Evolutionary conservation across 225 moss, liverwort and hornwort genomes (phyloP), one percentile per base, ranked within the genome.

Genomic region (Bryum argenteum): DNA sequence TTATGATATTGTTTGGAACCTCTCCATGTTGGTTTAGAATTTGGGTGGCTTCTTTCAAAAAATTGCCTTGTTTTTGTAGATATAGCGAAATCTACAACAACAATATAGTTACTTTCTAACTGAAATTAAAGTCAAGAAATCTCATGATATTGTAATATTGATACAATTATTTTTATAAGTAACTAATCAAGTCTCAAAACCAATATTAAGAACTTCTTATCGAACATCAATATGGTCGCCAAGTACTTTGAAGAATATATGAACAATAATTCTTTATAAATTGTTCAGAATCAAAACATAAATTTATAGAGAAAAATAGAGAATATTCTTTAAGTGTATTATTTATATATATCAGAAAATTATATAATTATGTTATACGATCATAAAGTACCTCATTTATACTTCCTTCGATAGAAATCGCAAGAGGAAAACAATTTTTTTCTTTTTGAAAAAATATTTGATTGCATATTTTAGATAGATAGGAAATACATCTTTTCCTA

Each of bases 31-130:
- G 17, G 15, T 79, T 1, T 41, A 79, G 16, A 10, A 69, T 17
- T 58, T 63, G 40, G 5, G 19, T 69, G 28, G 57, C 73, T 47
- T 58, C 73, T 63, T 79, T 74, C 6, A 74, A 69, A 3, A 74
- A 79, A 1, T 8, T 40, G 0, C 28, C 11, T 74, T 79, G 69
- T 8, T 57, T 79, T 79, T 63, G 63, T 63, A 79, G 8, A 19
- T 57, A 50, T 2, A 56, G 0, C 55, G 24, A 51, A 15, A 39
- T 69, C 57, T 73, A 14, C 48, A 48, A 14, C 8, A 16, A 20
- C 38, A 3, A 1, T 2, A 1, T 2, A 11, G 33, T 19, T 13
- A 52, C 38, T 4, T 20, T 45, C 1, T 15, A 18, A 9, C 0
- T 33, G 33, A 33, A 33, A 40, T 15, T 14, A 4, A 33, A 33